phyloP scores from a whole-genome alignment of 768 basidiomycete genomes.

The Lactarius hengduanensis region DNA sequence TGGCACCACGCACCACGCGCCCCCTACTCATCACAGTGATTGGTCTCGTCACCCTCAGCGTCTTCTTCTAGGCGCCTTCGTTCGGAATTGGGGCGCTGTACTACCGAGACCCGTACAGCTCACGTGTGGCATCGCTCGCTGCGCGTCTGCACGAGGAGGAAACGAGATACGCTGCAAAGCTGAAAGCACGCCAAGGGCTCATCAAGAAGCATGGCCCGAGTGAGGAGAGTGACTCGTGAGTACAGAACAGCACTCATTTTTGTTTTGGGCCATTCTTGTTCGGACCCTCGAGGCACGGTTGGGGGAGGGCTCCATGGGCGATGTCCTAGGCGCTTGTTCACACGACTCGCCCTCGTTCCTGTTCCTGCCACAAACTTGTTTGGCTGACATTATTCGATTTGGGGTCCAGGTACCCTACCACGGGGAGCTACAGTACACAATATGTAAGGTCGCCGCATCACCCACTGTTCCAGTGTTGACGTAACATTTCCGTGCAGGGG shows the following conservation, averaged over 20 bases:
- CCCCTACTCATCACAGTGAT: background rate
- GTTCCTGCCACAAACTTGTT: background rate
- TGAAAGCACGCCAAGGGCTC: background rate
- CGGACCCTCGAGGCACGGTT: background rate
- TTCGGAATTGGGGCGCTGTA: background rate
- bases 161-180: background rate
- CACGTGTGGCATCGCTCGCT: background rate
- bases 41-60: background rate
- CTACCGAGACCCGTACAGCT: background rate
- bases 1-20: conserved; percentile 7
- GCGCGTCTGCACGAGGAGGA: conserved; percentile 11
- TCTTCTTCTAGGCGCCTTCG: conserved; percentile 7
- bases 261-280: background rate
- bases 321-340: background rate
- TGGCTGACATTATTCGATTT: background rate
- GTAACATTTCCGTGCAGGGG: conserved; percentile 34
- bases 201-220: conserved; percentile 7
- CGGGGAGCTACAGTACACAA: background rate
- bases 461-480: background rate
- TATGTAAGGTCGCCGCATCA: background rate
- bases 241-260: background rate
- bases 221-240: conserved; percentile 17
- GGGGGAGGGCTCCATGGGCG: no score
- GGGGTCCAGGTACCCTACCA: conserved; percentile 10
- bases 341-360: background rate